phyloP scores from a whole-genome alignment of 257 asterid genomes.

The Linderniella brevidens region DNA sequence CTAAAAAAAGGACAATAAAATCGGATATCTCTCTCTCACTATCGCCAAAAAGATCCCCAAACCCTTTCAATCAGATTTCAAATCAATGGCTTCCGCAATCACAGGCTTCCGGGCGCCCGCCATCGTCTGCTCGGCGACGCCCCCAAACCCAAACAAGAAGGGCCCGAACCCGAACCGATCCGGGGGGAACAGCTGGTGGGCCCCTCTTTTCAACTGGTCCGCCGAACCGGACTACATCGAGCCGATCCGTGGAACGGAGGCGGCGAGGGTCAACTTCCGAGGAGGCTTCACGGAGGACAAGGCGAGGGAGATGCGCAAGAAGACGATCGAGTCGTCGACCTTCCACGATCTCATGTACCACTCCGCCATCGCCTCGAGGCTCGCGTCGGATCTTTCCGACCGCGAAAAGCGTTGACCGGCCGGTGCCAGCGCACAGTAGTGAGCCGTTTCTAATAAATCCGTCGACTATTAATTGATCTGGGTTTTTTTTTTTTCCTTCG shows the following conservation, averaged over 20 bases:
- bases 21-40: no score
- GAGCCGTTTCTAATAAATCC: conserved; percentile 10
- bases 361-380: conserved; percentile 74
- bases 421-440: neutral
- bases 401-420: conserved; percentile 8
- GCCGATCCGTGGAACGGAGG: conserved; percentile 11
- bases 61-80: no score
- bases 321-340: conserved; percentile 37
- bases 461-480: conserved; percentile 10
- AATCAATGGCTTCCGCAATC: conserved; percentile 21
- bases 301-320: conserved; percentile 57
- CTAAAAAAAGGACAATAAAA: no score
- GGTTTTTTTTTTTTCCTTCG: neutral
- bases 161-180: conserved; percentile 11
- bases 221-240: conserved; percentile 41
- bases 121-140: conserved; percentile 18
- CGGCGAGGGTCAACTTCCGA: conserved; percentile 13
- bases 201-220: conserved; percentile 53
- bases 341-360: conserved; percentile 73
- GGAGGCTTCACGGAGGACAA: conserved; percentile 58
- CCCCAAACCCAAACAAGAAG: conserved; percentile 11
- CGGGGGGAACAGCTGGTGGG: conserved; percentile 36
- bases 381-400: conserved; percentile 39
- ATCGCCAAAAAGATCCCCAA: no score
- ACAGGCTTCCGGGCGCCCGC: conserved; percentile 19